These are phyloP conservation scores for Ormosia semicastrata DNA, from an alignment of 306 rosid species.

Conservation along the genomic window DNA sequence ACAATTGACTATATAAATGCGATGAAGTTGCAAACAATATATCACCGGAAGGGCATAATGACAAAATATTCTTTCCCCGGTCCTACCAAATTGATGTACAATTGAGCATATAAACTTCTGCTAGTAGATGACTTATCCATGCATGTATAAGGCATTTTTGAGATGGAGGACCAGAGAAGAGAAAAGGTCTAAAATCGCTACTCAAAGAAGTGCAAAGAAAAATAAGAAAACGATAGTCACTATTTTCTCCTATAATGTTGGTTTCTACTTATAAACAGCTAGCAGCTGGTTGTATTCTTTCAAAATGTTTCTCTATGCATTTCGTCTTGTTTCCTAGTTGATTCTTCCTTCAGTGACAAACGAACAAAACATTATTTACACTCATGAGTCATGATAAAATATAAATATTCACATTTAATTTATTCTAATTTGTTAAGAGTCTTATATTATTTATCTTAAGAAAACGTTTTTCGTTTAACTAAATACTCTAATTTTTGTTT, in stretches of 20 bases:
- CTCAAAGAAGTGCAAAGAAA: background rate
- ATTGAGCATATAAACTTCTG: background rate
- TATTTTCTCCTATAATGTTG: background rate
- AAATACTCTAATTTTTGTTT: too few species aligned
- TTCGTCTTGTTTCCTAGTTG: background rate
- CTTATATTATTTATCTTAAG: too few species aligned
- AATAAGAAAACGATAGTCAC: conserved; percentile 20
- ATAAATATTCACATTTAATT: background rate
- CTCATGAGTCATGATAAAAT: background rate
- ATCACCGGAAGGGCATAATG: background rate
- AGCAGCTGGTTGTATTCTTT: background rate
- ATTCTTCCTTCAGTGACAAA: background rate
- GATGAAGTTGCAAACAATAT: background rate
- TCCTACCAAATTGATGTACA: background rate
- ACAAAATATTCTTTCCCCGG: background rate
- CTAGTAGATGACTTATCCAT: background rate
- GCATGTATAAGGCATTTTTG: background rate
- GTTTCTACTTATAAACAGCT: conserved; percentile 1
- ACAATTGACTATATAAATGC: background rate
- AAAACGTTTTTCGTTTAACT: too few species aligned
- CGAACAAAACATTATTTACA: background rate
- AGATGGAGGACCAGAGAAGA: background rate
- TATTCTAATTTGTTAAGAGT: too few species aligned
- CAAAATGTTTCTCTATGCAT: background rate
- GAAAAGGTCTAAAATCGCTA: background rate